These are phyloP conservation scores for Berberis thunbergii DNA, from an alignment of 164 flowering plant species.

Conservation along the genomic window DNA sequence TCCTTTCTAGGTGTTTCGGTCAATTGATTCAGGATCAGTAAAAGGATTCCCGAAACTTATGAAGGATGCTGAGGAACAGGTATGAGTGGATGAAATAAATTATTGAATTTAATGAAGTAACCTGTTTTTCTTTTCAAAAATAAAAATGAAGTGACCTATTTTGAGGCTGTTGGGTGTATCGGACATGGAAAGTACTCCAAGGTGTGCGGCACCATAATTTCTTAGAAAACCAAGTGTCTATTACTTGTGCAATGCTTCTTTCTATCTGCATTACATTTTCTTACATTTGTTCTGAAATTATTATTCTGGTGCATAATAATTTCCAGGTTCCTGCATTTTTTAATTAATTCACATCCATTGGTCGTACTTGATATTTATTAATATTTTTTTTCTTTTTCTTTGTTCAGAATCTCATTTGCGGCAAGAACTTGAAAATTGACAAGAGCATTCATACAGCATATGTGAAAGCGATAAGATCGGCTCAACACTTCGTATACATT, in stretches of 20 bases:
- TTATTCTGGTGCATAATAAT: too few relatives aligned
- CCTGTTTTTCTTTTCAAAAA: not conserved
- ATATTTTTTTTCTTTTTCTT: not conserved
- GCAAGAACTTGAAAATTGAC: constrained; percentile 63
- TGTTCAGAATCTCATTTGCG: constrained; percentile 61
- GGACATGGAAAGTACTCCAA: too few relatives aligned
- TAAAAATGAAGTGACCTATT: too few relatives aligned
- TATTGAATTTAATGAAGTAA: not conserved
- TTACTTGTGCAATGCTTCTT: too few relatives aligned
- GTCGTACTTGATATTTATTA: not conserved
- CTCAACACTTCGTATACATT: constrained; percentile 76
- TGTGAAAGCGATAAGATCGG: constrained; percentile 77
- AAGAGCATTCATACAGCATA: constrained; percentile 76
- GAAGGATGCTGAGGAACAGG: constrained; percentile 49
- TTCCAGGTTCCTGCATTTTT: too few relatives aligned
- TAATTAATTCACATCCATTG: too few relatives aligned
- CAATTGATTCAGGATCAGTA: constrained; percentile 81
- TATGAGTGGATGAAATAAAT: constrained; percentile 14
- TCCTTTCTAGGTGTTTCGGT: constrained; percentile 49
- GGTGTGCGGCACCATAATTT: too few relatives aligned
- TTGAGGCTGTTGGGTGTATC: too few relatives aligned
- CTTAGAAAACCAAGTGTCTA: too few relatives aligned
- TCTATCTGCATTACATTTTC: too few relatives aligned
- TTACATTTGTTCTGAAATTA: too few relatives aligned
- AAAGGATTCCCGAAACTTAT: constrained; percentile 61